These are phyloP conservation scores for Salix purpurea DNA, from an alignment of 345 rosid genomes.

Conservation along the genomic window DNA sequence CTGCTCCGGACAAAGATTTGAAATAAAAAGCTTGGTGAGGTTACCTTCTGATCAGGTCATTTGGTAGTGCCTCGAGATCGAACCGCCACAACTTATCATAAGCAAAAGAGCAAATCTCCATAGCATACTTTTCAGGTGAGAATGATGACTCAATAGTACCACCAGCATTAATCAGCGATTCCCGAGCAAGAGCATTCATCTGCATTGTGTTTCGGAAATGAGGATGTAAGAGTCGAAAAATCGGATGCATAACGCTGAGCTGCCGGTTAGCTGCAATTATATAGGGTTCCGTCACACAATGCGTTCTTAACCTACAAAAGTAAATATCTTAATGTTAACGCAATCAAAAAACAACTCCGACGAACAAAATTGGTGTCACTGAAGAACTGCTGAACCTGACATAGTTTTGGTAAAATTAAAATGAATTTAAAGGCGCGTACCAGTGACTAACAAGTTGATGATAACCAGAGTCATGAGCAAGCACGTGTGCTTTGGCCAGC, in stretches of 20 bases:
- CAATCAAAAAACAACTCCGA: neutral
- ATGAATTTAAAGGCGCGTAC: neutral
- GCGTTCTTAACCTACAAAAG: conserved; percentile 57
- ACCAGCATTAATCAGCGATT: conserved; percentile 54
- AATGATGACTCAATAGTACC: conserved; percentile 60
- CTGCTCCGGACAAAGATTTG: neutral
- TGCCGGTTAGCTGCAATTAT: conserved; percentile 72
- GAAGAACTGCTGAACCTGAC: neutral
- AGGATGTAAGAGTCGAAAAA: conserved; percentile 67
- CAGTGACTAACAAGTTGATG: conserved; percentile 39
- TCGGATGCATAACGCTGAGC: conserved; percentile 76
- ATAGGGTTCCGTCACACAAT: conserved; percentile 63
- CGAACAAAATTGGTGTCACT: neutral
- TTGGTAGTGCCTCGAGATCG: conserved; percentile 64
- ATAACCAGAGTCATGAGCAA: conserved; percentile 28
- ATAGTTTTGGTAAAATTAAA: too few species aligned
- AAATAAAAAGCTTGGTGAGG: neutral
- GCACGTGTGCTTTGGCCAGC: conserved; percentile 36
- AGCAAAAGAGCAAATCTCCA: conserved; percentile 55
- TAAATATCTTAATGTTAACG: too few species aligned
- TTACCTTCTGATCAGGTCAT: conserved; percentile 72
- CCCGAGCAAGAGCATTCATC: conserved; percentile 61
- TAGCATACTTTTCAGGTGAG: conserved; percentile 51
- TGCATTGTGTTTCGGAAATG: conserved; percentile 84
- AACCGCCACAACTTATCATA: conserved; percentile 55